These are phyloP conservation scores for Candida maesae DNA, from an alignment of 805 yeast genomes.

Conservation along the genomic window DNA sequence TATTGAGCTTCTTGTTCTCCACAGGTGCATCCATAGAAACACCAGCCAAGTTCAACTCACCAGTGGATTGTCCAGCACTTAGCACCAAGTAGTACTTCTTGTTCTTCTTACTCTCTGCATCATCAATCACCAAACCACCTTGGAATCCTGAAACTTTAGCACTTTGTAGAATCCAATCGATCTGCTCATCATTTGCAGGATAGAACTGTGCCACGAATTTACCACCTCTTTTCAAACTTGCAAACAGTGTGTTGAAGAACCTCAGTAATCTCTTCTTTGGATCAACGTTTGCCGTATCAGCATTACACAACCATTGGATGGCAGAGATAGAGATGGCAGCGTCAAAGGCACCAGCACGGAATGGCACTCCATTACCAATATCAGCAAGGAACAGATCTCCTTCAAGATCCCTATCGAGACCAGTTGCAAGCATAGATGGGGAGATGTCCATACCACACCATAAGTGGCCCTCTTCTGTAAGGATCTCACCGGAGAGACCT, in stretches of 20 bases:
- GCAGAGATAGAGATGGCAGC: slow-evolving; percentile 95
- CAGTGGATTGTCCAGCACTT: slow-evolving; percentile 79
- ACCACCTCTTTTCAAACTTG: slow-evolving; percentile 87
- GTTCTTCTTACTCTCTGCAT: slow-evolving; percentile 88
- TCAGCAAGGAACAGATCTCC: slow-evolving; percentile 92
- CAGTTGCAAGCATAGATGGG: slow-evolving; percentile 94
- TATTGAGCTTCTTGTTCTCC: slow-evolving; percentile 36
- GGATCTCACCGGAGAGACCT: slow-evolving; percentile 90
- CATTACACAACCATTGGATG: slow-evolving; percentile 97
- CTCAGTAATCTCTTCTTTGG: slow-evolving; percentile 77
- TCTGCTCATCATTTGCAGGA: slow-evolving; percentile 86
- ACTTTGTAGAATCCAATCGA: slow-evolving; percentile 68
- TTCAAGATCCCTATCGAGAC: slow-evolving; percentile 85
- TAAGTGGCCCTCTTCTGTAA: slow-evolving; percentile 87
- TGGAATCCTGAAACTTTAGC: slow-evolving; percentile 95
- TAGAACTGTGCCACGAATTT: slow-evolving; percentile 97
- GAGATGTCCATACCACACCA: slow-evolving; percentile 98
- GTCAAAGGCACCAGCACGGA: slow-evolving; percentile 93
- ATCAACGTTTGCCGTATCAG: slow-evolving; percentile 77
- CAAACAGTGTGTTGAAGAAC: slow-evolving; percentile 85
- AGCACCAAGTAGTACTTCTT: slow-evolving; percentile 87
- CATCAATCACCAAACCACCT: slow-evolving; percentile 92
- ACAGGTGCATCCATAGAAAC: slow-evolving; percentile 73
- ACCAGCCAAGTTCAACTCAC: slow-evolving; percentile 71
- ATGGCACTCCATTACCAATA: slow-evolving; percentile 92